phyloP scores from a whole-genome alignment of 257 asterid genomes.

The Gynochthodes officinalis region DNA sequence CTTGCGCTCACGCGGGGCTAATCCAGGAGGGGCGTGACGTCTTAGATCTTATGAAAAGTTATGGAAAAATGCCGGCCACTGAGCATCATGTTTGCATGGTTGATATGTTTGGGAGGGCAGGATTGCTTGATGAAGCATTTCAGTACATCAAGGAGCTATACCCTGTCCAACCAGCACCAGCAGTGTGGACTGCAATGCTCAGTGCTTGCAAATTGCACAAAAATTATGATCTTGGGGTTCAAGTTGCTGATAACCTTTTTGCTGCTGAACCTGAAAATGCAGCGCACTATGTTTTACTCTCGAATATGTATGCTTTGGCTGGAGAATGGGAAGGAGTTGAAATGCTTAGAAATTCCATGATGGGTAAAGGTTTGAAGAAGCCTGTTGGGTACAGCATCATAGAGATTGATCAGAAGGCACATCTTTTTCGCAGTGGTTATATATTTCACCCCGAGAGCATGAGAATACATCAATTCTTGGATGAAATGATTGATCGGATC shows the following conservation, averaged over 20 bases:
- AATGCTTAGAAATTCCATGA: constrained; percentile 29
- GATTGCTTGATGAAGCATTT: constrained; percentile 32
- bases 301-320: constrained; percentile 31
- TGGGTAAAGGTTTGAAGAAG: constrained; percentile 24
- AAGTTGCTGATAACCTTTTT: constrained; percentile 23
- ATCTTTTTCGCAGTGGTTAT: constrained; percentile 28
- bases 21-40: constrained; percentile 28
- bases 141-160: constrained; percentile 19
- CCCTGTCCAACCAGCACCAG: constrained; percentile 20
- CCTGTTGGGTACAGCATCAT: constrained; percentile 31
- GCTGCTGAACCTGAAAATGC: constrained; percentile 27
- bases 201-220: constrained; percentile 37
- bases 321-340: constrained; percentile 28
- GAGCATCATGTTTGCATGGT: constrained; percentile 41
- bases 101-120: constrained; percentile 37
- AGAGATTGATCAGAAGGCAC: constrained; percentile 27
- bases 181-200: constrained; percentile 34
- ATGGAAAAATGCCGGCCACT: constrained; percentile 20
- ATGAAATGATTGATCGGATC: constrained; percentile 25
- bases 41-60: constrained; percentile 26
- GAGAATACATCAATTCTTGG: constrained; percentile 22
- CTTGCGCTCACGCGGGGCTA: constrained; percentile 36
- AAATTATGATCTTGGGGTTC: constrained; percentile 30
- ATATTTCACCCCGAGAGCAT: constrained; percentile 22
- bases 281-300: constrained; percentile 29